Evolutionary conservation across 179 eudicot species (phyloP).

Genomic region (Heliamphora pulchella): DNA sequence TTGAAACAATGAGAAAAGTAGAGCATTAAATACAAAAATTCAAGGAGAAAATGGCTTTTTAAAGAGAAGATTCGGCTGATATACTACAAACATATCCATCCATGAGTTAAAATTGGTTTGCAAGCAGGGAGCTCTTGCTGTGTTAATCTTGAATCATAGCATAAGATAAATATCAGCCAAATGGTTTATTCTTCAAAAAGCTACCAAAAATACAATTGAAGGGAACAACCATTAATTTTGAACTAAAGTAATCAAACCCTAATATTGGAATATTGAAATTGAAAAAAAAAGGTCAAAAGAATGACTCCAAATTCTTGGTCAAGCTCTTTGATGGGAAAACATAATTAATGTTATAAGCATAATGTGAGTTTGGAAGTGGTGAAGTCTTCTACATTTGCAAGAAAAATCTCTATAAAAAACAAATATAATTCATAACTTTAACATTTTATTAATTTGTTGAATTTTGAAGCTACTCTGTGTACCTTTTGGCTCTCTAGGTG

Average conservation of each 20-base stretch:
- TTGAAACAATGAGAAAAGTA: slow-evolving; percentile 23
- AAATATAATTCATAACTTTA: too few species aligned
- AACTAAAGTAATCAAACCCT: neutral
- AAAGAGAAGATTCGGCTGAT: slow-evolving; percentile 13
- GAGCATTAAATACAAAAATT: neutral
- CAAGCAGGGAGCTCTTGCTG: slow-evolving; percentile 96
- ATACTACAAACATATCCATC: slow-evolving; percentile 45
- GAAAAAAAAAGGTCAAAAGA: neutral
- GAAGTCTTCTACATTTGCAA: too few species aligned
- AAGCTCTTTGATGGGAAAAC: neutral
- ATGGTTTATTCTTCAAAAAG: neutral
- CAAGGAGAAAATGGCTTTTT: neutral
- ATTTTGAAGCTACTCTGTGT: neutral
- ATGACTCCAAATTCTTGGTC: neutral
- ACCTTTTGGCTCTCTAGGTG: neutral
- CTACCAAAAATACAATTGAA: slow-evolving; percentile 2
- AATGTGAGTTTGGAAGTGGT: neutral
- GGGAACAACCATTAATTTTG: neutral
- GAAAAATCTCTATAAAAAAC: too few species aligned
- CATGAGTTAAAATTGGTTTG: slow-evolving; percentile 82
- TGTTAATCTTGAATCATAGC: slow-evolving; percentile 66
- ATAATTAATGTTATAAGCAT: neutral
- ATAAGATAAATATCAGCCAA: slow-evolving; percentile 10
- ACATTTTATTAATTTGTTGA: neutral
- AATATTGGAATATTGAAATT: neutral